Conservation (phyloP, 257 asterid genomes). For the Catharanthus roseus region DNA sequence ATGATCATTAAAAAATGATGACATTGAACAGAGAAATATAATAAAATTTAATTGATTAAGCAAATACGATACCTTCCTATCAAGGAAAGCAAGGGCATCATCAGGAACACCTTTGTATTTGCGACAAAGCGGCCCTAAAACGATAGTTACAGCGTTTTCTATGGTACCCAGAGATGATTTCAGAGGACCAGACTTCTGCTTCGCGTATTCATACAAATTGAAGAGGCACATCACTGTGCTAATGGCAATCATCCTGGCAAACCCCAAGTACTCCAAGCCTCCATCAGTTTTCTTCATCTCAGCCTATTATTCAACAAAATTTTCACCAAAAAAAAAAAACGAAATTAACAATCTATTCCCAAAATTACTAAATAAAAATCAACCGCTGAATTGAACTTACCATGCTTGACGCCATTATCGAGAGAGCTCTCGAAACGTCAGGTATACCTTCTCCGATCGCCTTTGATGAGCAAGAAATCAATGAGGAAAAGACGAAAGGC, state of each 20-base stretch:
- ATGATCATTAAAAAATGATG: background rate
- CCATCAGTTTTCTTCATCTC: conserved; percentile 37
- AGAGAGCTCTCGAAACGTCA: background rate
- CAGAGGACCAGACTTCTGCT: conserved; percentile 59
- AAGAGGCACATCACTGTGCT: conserved; percentile 46
- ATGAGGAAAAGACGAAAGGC: background rate
- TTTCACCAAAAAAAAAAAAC: no score
- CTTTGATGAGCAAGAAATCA: background rate
- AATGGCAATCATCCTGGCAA: conserved; percentile 41
- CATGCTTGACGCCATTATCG: background rate
- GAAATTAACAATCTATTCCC: no score
- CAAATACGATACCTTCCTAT: conserved; percentile 45
- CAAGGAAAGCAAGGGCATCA: conserved; percentile 54
- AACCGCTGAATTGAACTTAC: background rate
- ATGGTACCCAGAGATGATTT: conserved; percentile 51
- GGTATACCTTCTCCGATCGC: background rate
- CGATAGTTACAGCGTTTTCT: conserved; percentile 56
- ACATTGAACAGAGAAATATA: background rate
- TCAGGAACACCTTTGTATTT: conserved; percentile 46
- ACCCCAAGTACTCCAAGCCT: conserved; percentile 56
- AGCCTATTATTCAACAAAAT: conserved; percentile 25
- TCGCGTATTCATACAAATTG: conserved; percentile 53
- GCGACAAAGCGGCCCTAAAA: conserved; percentile 49
- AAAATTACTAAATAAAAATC: no score
- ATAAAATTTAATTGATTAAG: background rate